Evolutionary conservation across 306 rosid genomes (phyloP).

Genomic region (Vigna reflexopilosa): DNA sequence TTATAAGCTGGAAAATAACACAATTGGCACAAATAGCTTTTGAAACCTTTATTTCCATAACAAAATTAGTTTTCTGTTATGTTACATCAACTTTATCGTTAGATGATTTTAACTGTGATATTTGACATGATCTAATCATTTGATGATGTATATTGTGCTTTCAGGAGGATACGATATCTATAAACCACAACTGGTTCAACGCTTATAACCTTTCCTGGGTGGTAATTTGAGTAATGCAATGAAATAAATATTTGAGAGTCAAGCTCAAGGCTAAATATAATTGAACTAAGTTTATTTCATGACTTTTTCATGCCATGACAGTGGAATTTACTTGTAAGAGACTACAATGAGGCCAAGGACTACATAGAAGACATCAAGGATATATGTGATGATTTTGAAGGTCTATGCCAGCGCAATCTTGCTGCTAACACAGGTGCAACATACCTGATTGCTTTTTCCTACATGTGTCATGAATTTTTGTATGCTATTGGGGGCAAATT

Average conservation of each 20-base stretch:
- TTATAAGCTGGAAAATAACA: conserved; percentile 21
- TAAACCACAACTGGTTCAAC: conserved; percentile 98
- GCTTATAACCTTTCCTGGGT: conserved; percentile 82
- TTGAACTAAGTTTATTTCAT: conserved; percentile 39
- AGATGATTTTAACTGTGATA: conserved; percentile 32
- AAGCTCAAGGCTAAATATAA: conserved; percentile 23
- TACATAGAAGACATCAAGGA: conserved; percentile 94
- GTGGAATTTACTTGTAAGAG: conserved; percentile 87
- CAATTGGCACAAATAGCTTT: conserved; percentile 24
- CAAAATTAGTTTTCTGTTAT: conserved; percentile 17
- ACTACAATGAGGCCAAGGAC: conserved; percentile 89
- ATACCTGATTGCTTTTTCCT: conserved; percentile 25
- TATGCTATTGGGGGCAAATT: conserved; percentile 30
- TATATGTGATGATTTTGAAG: conserved; percentile 88
- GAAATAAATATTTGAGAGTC: conserved; percentile 36
- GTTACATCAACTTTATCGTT: conserved; percentile 22
- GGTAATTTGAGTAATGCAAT: conserved; percentile 59
- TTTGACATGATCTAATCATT: conserved; percentile 34
- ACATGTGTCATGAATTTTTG: conserved; percentile 18
- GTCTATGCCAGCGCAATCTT: conserved; percentile 96
- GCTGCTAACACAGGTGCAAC: conserved; percentile 70
- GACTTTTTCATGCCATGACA: conserved; percentile 48
- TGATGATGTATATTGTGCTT: conserved; percentile 46
- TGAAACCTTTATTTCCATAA: conserved; percentile 14
- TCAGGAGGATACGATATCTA: conserved; percentile 95